Evolutionary conservation across 768 basidiomycete species (phyloP).

Genomic region (Kwoniella heveanensis): DNA sequence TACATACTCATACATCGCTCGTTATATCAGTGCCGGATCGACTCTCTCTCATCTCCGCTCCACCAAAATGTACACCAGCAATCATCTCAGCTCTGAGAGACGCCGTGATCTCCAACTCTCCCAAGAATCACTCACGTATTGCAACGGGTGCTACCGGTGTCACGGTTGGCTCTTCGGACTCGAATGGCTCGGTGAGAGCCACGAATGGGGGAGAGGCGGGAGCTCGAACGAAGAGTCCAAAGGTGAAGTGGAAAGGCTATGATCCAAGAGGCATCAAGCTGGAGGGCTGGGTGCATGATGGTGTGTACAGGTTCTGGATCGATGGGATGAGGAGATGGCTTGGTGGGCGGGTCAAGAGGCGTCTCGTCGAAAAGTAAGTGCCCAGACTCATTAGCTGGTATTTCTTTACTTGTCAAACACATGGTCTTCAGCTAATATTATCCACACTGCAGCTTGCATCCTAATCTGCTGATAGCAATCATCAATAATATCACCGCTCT

Average conservation of each 20-base stretch:
- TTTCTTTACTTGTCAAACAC: too few relatives aligned
- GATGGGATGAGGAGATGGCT: slow-evolving; percentile 45
- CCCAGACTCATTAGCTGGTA: too few relatives aligned
- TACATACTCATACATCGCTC: neutral
- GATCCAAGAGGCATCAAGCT: slow-evolving; percentile 33
- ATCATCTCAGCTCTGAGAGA: slow-evolving; percentile 42
- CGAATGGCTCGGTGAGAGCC: neutral
- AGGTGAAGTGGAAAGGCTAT: slow-evolving; percentile 21
- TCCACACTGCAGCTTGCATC: slow-evolving; percentile 31
- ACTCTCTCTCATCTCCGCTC: slow-evolving; percentile 48
- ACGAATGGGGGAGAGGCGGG: neutral
- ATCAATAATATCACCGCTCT: slow-evolving; percentile 33
- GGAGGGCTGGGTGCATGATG: slow-evolving; percentile 49
- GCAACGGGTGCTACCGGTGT: slow-evolving; percentile 13
- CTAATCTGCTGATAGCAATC: slow-evolving; percentile 31
- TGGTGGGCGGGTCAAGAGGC: slow-evolving; percentile 33
- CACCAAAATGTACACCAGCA: slow-evolving; percentile 40
- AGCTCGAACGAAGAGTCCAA: neutral
- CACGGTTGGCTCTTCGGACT: neutral
- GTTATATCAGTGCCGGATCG: slow-evolving; percentile 48
- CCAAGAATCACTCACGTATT: slow-evolving; percentile 9
- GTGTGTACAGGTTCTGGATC: slow-evolving; percentile 48
- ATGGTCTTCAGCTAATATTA: too few relatives aligned
- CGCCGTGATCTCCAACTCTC: slow-evolving; percentile 30
- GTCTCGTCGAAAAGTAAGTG: slow-evolving; percentile 22